phyloP scores from a whole-genome alignment of 176 grass and related monocot genomes.

The Oryza glumipatula region DNA sequence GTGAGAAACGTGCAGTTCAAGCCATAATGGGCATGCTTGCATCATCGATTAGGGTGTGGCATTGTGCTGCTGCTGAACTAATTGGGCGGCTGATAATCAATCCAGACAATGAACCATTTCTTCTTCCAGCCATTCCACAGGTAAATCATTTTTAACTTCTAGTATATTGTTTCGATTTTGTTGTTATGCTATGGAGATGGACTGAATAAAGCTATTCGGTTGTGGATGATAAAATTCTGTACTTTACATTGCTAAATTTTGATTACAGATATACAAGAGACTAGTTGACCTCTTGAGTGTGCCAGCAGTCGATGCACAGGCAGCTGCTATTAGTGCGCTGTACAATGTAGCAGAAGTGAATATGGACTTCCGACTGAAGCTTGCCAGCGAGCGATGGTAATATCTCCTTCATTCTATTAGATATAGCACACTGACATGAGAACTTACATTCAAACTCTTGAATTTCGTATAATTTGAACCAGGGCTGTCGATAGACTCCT shows the following conservation, averaged over 20 bases:
- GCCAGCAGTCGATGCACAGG: conserved; percentile 90
- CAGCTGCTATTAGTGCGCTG: conserved; percentile 86
- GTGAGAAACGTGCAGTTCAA: conserved; percentile 90
- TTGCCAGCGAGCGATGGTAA: conserved; percentile 93
- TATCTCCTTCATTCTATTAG: conserved; percentile 19
- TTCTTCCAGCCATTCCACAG: conserved; percentile 76
- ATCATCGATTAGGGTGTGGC: conserved; percentile 90
- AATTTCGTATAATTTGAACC: conserved; percentile 28
- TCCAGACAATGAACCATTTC: conserved; percentile 94
- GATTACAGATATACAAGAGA: conserved; percentile 78
- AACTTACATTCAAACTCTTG: conserved; percentile 14
- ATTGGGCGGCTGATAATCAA: conserved; percentile 96
- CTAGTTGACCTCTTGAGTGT: conserved; percentile 92
- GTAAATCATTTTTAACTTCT: conserved; percentile 43
- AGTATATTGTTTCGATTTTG: background rate
- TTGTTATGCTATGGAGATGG: conserved; percentile 25
- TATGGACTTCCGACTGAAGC: conserved; percentile 88
- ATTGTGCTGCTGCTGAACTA: conserved; percentile 96
- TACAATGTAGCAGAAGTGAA: conserved; percentile 98
- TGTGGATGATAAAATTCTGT: background rate
- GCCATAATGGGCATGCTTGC: conserved; percentile 95
- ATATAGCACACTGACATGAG: background rate
- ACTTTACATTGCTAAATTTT: conserved; percentile 30
- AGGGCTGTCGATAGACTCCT: conserved; percentile 97
- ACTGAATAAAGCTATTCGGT: conserved; percentile 18